Evolutionary conservation across 169 alveolate genomes (phyloP).

Genomic region (Cryptosporidium tyzzeri): DNA sequence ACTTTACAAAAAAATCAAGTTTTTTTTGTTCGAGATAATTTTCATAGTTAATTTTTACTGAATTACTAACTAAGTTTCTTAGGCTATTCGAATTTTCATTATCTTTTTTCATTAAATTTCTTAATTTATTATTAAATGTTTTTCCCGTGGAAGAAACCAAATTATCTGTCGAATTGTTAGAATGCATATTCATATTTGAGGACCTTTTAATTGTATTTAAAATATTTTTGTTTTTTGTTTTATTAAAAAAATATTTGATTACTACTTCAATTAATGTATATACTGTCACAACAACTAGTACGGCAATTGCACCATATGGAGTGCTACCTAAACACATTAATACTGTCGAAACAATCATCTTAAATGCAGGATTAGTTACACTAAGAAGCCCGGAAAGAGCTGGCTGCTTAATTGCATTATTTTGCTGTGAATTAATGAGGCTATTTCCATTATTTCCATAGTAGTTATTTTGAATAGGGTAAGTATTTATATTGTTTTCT

Average conservation of each 20-base stretch:
- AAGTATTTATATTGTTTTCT: background rate
- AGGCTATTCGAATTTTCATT: background rate
- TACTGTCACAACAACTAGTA: constrained; percentile 57
- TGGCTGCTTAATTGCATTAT: background rate
- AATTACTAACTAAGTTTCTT: background rate
- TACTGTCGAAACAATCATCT: constrained; percentile 60
- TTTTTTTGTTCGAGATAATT: background rate
- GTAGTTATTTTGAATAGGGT: constrained; percentile 2
- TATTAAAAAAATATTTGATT: constrained; percentile 33
- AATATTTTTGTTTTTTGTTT: constrained; percentile 43
- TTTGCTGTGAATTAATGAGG: background rate
- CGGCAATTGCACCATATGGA: constrained; percentile 75
- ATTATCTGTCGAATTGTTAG: background rate
- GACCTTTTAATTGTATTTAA: constrained; percentile 11
- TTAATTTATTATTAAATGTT: background rate
- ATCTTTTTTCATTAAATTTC: background rate
- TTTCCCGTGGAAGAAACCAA: background rate
- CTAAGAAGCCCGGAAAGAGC: constrained; percentile 22
- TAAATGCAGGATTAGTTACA: constrained; percentile 62
- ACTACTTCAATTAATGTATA: constrained; percentile 67
- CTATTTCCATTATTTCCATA: background rate
- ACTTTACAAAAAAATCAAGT: background rate
- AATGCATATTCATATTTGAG: background rate
- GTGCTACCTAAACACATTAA: constrained; percentile 66
- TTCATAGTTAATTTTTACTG: background rate